phyloP scores from a whole-genome alignment of 2,329 filamentous ascomycete species.

The Stachybotrys echinatus region DNA sequence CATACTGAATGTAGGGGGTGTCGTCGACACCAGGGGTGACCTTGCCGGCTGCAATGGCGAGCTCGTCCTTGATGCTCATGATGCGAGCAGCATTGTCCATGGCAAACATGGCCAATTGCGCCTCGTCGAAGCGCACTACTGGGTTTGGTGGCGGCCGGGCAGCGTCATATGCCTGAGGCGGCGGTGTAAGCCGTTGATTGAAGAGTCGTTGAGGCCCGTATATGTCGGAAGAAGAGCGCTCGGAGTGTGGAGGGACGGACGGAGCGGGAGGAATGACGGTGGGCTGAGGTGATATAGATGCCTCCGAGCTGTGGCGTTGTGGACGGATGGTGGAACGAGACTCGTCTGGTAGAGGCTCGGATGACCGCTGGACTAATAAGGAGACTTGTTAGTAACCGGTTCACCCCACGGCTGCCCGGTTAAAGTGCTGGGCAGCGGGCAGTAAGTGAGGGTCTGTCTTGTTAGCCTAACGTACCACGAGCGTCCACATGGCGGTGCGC shows the following conservation, averaged over 20 bases:
- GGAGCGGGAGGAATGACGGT: neutral
- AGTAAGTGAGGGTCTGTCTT: too few species aligned
- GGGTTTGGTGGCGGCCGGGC: conserved; percentile 4
- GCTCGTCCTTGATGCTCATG: conserved; percentile 44
- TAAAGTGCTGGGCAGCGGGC: neutral
- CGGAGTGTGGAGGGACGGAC: neutral
- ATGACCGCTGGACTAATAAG: neutral
- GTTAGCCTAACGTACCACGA: neutral
- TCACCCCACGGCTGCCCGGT: too few species aligned
- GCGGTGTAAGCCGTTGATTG: conserved; percentile 4
- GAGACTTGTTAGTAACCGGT: neutral
- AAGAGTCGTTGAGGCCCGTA: neutral
- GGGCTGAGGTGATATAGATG: conserved; percentile 1
- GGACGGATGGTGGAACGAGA: neutral
- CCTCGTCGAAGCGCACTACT: conserved; percentile 31
- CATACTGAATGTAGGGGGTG: conserved; percentile 82
- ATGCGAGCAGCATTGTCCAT: conserved; percentile 25
- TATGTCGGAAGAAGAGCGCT: neutral
- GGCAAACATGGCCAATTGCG: conserved; percentile 32
- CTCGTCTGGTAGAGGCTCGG: neutral
- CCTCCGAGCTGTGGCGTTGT: neutral
- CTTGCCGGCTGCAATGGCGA: conserved; percentile 43
- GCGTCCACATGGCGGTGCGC: neutral
- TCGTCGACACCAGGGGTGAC: conserved; percentile 78
- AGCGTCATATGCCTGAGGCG: conserved; percentile 1